Evolutionary conservation across 176 grass and related monocot genomes (phyloP).

Genomic region (Dendrocalamus sinicus): DNA sequence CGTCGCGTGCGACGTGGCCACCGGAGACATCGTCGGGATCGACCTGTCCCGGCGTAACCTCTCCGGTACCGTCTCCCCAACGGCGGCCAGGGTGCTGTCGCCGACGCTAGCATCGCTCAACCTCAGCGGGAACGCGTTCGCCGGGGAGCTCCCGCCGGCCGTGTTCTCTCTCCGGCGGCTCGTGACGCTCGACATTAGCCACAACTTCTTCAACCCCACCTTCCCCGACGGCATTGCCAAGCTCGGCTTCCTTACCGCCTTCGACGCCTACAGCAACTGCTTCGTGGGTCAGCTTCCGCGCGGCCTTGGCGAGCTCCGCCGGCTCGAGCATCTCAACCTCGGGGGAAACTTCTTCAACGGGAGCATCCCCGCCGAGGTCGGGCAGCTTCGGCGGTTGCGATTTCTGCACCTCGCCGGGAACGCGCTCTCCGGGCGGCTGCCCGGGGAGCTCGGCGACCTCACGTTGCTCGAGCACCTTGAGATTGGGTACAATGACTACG

Average conservation of each 20-base stretch:
- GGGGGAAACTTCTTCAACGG: slow-evolving; percentile 82
- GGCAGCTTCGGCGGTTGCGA: slow-evolving; percentile 35
- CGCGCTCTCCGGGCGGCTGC: slow-evolving; percentile 52
- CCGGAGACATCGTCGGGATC: slow-evolving; percentile 54
- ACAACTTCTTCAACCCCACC: slow-evolving; percentile 80
- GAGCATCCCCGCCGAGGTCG: slow-evolving; percentile 51
- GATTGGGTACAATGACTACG: slow-evolving; percentile 75
- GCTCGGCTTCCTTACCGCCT: slow-evolving; percentile 40
- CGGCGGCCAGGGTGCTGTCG: slow-evolving; percentile 60
- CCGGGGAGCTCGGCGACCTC: slow-evolving; percentile 57
- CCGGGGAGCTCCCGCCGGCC: slow-evolving; percentile 44
- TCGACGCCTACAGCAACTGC: slow-evolving; percentile 90
- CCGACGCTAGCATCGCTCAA: slow-evolving; percentile 67
- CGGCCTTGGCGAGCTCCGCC: slow-evolving; percentile 47
- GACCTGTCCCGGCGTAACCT: slow-evolving; percentile 83
- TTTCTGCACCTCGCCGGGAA: slow-evolving; percentile 85
- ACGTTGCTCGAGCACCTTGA: slow-evolving; percentile 59
- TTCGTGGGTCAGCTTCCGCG: slow-evolving; percentile 64
- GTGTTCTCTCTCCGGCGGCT: slow-evolving; percentile 67
- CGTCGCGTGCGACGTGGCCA: slow-evolving; percentile 57
- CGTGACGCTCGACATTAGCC: slow-evolving; percentile 66
- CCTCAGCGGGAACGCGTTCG: slow-evolving; percentile 75
- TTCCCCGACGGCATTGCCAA: slow-evolving; percentile 54
- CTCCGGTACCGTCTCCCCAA: slow-evolving; percentile 61
- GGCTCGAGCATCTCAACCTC: slow-evolving; percentile 65